Percentiles rank a stretch among this genome's conserved stretches.
phyloP scores from a whole-genome alignment of 2,329 filamentous ascomycete genomes.

The Pseudohalonectria lignicola region DNA sequence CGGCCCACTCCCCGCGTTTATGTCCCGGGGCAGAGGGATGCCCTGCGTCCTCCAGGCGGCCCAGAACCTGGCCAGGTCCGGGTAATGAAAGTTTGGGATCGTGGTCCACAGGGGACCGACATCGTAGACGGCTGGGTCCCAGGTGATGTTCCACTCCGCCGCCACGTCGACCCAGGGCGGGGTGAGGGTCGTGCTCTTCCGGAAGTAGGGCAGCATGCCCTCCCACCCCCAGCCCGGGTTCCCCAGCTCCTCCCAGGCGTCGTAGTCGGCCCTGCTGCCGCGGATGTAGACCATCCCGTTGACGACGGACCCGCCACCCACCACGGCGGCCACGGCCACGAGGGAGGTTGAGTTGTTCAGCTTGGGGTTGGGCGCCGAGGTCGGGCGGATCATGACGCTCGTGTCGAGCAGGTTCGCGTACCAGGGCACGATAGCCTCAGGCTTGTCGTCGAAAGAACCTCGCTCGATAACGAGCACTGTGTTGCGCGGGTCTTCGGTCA shows the following conservation, averaged over 20 bases:
- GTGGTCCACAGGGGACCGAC: conserved; percentile 20
- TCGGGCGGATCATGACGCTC: conserved; percentile 3
- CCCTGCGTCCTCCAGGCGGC: conserved; percentile 5
- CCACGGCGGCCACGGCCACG: conserved; percentile 6
- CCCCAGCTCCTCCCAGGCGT: conserved; percentile 26
- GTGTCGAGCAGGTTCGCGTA: conserved; percentile 16
- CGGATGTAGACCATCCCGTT: conserved; percentile 1
- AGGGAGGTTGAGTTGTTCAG: conserved; percentile 8
- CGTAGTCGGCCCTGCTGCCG: neutral
- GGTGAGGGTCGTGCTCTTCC: conserved; percentile 12
- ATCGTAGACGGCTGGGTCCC: conserved; percentile 17
- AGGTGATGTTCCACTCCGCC: conserved; percentile 18
- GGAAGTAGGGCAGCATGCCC: conserved; percentile 1
- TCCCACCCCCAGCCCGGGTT: conserved; percentile 26
- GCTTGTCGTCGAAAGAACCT: conserved; percentile 9
- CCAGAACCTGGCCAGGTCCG: conserved; percentile 9
- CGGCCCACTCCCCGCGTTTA: conserved; percentile 24
- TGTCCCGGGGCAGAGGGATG: conserved; percentile 18
- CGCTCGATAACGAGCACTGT: conserved; percentile 24
- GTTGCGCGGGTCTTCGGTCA: conserved; percentile 22
- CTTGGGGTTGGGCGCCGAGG: conserved; percentile 8
- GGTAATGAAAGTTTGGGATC: conserved; percentile 15
- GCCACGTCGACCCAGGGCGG: conserved; percentile 4
- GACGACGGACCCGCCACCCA: neutral
- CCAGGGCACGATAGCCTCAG: conserved; percentile 7